A percentile compares a stretch with the other conserved stretches of the same genome.
These are phyloP conservation scores for Thamnidium elegans DNA, from an alignment of 192 early-diverging fungal species.

Conservation along the genomic window DNA sequence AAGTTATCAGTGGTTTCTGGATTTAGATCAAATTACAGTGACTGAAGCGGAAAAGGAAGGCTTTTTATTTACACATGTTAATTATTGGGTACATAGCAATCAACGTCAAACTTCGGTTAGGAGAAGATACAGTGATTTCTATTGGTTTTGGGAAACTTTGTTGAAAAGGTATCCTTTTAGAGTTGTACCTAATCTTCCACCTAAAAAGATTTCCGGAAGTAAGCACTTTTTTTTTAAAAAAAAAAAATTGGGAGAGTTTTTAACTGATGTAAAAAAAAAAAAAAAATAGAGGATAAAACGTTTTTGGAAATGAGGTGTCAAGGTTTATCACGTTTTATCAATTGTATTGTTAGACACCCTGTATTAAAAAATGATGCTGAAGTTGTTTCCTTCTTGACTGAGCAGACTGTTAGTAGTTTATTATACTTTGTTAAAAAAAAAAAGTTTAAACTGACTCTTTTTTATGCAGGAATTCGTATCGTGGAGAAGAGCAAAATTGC, in stretches of 20 bases:
- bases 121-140: constrained; percentile 90
- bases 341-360: constrained; percentile 71
- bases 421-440: no score
- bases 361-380: constrained; percentile 59
- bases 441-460: no score
- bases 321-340: constrained; percentile 68
- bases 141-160: constrained; percentile 81
- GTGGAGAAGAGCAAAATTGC: constrained; percentile 47
- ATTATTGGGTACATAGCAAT: constrained; percentile 78
- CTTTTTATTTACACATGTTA: constrained; percentile 77
- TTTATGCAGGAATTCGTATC: constrained; percentile 52
- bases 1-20: constrained; percentile 51
- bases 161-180: constrained; percentile 78
- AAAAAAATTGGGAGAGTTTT: no score
- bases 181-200: constrained; percentile 79
- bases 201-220: constrained; percentile 73
- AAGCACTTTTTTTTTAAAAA: no score
- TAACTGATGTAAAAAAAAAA: background rate
- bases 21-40: constrained; percentile 55
- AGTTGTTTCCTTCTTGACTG: constrained; percentile 63
- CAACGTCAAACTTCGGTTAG: constrained; percentile 54
- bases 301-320: constrained; percentile 73
- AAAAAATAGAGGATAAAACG: constrained; percentile 41
- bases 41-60: constrained; percentile 52
- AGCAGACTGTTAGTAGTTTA: constrained; percentile 44